These are phyloP conservation scores for Acacia concinna DNA, from an alignment of 331 rosid species.

Conservation along the genomic window DNA sequence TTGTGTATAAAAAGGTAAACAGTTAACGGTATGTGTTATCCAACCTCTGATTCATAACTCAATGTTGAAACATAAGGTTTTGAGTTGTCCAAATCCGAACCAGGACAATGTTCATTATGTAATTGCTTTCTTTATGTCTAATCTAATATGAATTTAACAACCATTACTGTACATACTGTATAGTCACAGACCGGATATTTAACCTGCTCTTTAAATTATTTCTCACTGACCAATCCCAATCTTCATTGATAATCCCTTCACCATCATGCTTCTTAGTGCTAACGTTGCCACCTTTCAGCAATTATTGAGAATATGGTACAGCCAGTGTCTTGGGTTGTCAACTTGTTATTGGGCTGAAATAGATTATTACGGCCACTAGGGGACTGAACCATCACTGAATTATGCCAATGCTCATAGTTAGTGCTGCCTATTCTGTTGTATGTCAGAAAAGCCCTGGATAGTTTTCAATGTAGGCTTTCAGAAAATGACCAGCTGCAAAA, in stretches of 20 bases:
- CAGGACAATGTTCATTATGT: neutral
- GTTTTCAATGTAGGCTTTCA: neutral
- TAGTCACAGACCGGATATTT: neutral
- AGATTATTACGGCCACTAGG: neutral
- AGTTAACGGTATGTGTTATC: neutral
- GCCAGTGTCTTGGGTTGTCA: neutral
- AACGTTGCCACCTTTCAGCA: neutral
- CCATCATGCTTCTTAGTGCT: neutral
- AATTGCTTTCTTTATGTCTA: neutral
- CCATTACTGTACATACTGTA: neutral
- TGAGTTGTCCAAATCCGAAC: neutral
- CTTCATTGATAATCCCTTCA: neutral
- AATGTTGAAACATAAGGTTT: neutral
- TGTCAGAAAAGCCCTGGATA: neutral
- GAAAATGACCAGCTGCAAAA: neutral
- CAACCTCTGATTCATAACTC: neutral
- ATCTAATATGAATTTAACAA: neutral
- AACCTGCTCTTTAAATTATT: neutral
- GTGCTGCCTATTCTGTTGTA: neutral
- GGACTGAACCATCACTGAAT: neutral
- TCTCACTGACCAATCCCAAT: neutral
- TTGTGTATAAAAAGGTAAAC: neutral
- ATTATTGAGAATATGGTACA: neutral
- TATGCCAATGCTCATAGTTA: neutral
- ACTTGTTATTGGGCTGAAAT: neutral